Conservation (phyloP, 2,329 filamentous ascomycete species). For the Metarhizium robertsii region DNA sequence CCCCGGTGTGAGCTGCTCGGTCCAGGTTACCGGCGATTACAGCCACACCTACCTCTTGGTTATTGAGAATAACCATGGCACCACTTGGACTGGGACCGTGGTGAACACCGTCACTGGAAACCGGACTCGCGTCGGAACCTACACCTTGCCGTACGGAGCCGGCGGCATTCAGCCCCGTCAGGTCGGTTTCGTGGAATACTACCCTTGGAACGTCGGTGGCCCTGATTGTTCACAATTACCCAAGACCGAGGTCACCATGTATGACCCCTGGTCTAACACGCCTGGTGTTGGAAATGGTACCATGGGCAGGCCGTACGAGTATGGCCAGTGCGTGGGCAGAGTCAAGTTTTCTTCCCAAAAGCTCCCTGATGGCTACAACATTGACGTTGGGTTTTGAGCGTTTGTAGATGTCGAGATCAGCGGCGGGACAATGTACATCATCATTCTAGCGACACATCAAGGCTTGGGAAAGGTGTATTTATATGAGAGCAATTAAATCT, state of each 20-base stretch:
- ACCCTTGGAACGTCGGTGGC: constrained; percentile 10
- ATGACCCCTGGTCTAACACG: constrained; percentile 8
- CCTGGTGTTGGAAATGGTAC: constrained; percentile 6
- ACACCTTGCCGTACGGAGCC: constrained; percentile 9
- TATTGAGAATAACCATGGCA: constrained; percentile 8
- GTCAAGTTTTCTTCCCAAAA: constrained; percentile 2
- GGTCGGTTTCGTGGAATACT: constrained; percentile 15
- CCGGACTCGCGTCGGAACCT: constrained; percentile 11
- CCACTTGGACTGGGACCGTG: constrained; percentile 15
- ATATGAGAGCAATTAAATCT: not conserved
- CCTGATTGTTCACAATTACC: constrained; percentile 11
- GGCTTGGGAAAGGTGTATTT: no score
- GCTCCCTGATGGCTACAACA: constrained; percentile 2
- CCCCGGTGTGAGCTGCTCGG: constrained; percentile 12
- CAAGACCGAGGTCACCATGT: constrained; percentile 9
- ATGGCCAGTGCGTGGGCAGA: constrained; percentile 10
- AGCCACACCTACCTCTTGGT: constrained; percentile 9
- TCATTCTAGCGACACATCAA: no score
- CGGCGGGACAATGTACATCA: not conserved
- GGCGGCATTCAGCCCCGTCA: constrained; percentile 8
- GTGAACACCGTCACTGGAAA: constrained; percentile 8
- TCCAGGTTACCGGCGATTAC: constrained; percentile 10
- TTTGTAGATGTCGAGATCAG: not conserved
- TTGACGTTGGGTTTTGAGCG: constrained; percentile 7
- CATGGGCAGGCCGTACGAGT: constrained; percentile 10